Base-by-base conservation (phyloP, 139 green algal species). In the Prasinococcaceae sp. region DNA sequence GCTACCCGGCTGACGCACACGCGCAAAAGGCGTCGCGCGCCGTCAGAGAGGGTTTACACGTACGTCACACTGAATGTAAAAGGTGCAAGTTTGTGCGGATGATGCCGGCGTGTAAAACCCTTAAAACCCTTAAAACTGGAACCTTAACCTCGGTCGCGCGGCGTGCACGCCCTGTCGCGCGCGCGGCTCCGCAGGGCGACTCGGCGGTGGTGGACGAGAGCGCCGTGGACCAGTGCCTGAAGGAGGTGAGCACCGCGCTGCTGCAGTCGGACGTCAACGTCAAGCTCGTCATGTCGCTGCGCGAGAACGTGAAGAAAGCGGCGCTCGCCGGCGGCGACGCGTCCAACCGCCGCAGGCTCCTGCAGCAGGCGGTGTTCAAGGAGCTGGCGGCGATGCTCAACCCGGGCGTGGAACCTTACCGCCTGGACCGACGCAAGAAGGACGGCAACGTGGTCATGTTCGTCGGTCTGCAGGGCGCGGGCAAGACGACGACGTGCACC, bases 401-500 rank as follows among this genome's bases (percentile, higher is more conserved):
- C 35, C 52, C 52, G 16, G 65, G 42, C 12, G 62, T 33, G 16
- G 33, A 60, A 4, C 49, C 50, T 29, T 77, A 39, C 33, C 33
- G 58, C 42, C 75, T 86, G 3, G n/a, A n/a, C n/a, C n/a, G n/a
- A n/a, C 90, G 89, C 60, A 94, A 94, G 61, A 80, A 78, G 24
- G 81, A 92, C 55, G 62, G 77, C 19, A 85, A 79, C 53, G 70
- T 94, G 9, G 82, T 96, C 30, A 98, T 98, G 90, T 97, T 97
- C 69, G 90, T 98, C 28, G 90, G 90, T 1, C 72, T 92, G 55
- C 81, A 90, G 65, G 80, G 63, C 49, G 41, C 42, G 4, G 92
- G 92, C 27, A 99, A 99, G 63, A 99, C 92, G 19, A 99, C 90
- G 6, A 98, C 92, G 3, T 95, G 85, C 55, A 92, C 83, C 32